phyloP scores from a whole-genome alignment of 495 filamentous ascomycete genomes.

The Neohortaea acidophila region DNA sequence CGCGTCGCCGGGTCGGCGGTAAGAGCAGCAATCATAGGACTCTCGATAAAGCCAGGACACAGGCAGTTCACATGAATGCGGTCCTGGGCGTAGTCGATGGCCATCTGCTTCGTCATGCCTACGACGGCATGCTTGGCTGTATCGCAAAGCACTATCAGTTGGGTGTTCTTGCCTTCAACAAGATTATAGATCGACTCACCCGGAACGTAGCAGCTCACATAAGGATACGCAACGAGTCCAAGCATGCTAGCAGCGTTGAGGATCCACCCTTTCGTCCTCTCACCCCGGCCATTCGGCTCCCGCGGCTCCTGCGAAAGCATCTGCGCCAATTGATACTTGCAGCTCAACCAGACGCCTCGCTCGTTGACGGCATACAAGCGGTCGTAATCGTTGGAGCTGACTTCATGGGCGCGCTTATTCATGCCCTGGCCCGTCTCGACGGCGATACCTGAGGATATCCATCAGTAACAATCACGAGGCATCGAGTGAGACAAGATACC shows the following conservation, averaged over 20 bases:
- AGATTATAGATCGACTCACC: neutral
- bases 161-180: slow-evolving; percentile 2
- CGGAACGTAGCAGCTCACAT: slow-evolving; percentile 1
- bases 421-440: slow-evolving; percentile 1
- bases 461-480: neutral
- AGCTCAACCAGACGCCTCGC: slow-evolving; percentile 18
- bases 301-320: slow-evolving; percentile 20
- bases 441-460: neutral
- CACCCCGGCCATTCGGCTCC: slow-evolving; percentile 14
- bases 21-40: slow-evolving; percentile 8
- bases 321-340: slow-evolving; percentile 16
- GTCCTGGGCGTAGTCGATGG: slow-evolving; percentile 17
- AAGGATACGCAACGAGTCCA: slow-evolving; percentile 7
- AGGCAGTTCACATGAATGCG: slow-evolving; percentile 10
- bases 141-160: too few relatives aligned
- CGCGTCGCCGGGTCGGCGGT: neutral
- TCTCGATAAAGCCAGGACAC: slow-evolving; percentile 14
- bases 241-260: slow-evolving; percentile 16
- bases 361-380: slow-evolving; percentile 12
- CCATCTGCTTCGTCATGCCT: slow-evolving; percentile 18
- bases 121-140: slow-evolving; percentile 15
- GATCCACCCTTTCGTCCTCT: slow-evolving; percentile 15
- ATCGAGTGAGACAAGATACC: slow-evolving; percentile 4
- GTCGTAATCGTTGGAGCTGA: slow-evolving; percentile 6
- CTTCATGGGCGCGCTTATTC: slow-evolving; percentile 2